A percentile compares a stretch with the other conserved stretches of the same genome.
These are phyloP conservation scores for Somion occarium DNA, from an alignment of 1,284 basidiomycete genomes.

Conservation along the genomic window DNA sequence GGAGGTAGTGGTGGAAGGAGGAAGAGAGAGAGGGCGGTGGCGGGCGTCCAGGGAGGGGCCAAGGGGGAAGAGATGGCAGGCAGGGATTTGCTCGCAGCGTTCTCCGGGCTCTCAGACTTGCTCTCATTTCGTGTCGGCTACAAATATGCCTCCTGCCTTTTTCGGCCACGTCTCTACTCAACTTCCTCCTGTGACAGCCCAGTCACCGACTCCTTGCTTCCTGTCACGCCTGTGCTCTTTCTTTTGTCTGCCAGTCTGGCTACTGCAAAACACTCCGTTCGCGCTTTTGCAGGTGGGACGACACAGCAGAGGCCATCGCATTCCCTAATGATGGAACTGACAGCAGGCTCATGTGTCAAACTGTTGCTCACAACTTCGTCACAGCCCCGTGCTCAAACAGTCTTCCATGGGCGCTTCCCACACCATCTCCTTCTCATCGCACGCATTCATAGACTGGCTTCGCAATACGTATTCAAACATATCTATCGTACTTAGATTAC, in stretches of 20 bases:
- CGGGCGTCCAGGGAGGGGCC: background rate
- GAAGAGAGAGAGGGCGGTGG: background rate
- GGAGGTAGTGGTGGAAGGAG: background rate
- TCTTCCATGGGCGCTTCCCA: background rate
- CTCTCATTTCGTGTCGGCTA: conserved; percentile 29
- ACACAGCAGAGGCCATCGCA: no score
- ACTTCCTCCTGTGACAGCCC: conserved; percentile 10
- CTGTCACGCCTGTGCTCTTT: no score
- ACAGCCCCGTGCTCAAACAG: background rate
- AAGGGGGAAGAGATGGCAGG: background rate
- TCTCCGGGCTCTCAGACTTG: background rate
- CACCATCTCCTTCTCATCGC: background rate
- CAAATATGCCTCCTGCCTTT: conserved; percentile 30
- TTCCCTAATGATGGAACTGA: background rate
- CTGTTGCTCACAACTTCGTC: background rate
- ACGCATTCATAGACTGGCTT: background rate
- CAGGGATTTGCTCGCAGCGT: background rate
- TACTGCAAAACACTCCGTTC: no score
- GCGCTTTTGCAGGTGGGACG: no score
- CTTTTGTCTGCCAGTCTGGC: no score
- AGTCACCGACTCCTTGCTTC: conserved; percentile 1
- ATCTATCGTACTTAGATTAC: background rate
- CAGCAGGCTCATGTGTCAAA: background rate
- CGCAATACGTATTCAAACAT: background rate
- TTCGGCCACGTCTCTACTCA: conserved; percentile 15